Conservation (phyloP, 345 rosid species). For the Euphorbia lathyris region DNA sequence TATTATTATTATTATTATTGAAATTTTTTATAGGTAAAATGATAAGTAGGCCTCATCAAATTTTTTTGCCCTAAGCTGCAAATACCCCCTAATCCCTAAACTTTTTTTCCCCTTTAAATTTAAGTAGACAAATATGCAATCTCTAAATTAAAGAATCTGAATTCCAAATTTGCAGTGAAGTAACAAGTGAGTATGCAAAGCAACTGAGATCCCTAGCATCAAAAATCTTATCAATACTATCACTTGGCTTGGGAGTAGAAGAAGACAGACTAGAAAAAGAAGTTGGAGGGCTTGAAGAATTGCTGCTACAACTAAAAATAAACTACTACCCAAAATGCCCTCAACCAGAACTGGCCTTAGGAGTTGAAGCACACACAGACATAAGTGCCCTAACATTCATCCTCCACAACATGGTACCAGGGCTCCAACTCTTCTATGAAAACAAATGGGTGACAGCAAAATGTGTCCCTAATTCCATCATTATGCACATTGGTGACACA, state of each 20-base stretch:
- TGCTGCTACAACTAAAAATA: conserved; percentile 83
- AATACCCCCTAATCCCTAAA: too few species aligned
- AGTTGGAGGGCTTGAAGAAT: conserved; percentile 83
- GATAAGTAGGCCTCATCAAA: too few species aligned
- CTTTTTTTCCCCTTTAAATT: too few species aligned
- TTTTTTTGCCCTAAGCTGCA: too few species aligned
- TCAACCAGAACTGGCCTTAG: conserved; percentile 90
- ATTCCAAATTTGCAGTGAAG: conserved; percentile 62
- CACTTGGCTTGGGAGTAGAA: conserved; percentile 76
- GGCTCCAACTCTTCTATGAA: conserved; percentile 79
- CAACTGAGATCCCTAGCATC: conserved; percentile 61
- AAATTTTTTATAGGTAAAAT: too few species aligned
- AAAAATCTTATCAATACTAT: conserved; percentile 57
- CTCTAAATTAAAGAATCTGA: too few species aligned
- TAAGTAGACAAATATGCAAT: too few species aligned
- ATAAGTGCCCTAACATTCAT: conserved; percentile 87
- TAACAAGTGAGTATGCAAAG: conserved; percentile 78
- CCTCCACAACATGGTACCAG: conserved; percentile 98
- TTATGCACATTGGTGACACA: conserved; percentile 94
- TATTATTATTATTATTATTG: too few species aligned
- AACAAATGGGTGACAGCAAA: conserved; percentile 87
- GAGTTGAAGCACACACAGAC: conserved; percentile 96
- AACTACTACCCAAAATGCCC: conserved; percentile 95
- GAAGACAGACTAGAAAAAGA: conserved; percentile 83
- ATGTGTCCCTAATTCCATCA: conserved; percentile 88